Evolutionary conservation across 768 basidiomycete species (phyloP).

Genomic region (Dendrothele bispora): DNA sequence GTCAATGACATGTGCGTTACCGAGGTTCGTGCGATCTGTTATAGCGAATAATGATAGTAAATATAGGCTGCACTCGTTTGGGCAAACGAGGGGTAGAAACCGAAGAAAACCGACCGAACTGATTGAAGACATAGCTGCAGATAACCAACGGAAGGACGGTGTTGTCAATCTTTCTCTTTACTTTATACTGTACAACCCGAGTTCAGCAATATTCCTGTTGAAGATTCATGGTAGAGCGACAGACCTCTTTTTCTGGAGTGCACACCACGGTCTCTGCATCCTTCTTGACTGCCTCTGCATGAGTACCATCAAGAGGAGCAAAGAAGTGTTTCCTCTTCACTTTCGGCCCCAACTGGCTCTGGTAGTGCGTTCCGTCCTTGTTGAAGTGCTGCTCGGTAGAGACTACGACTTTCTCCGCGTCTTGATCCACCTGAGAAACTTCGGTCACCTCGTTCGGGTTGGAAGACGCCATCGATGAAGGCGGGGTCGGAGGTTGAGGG

Average conservation of each 20-base stretch:
- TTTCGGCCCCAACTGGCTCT: background rate
- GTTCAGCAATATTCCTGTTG: conserved; percentile 1
- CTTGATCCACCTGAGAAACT: too few species aligned
- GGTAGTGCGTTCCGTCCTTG: conserved; percentile 3
- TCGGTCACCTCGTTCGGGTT: too few species aligned
- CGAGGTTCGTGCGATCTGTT: too few species aligned
- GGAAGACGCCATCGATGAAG: too few species aligned
- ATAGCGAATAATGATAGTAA: too few species aligned
- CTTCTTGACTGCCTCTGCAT: conserved; percentile 49
- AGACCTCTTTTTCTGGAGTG: conserved; percentile 49
- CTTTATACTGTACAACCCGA: conserved; percentile 19
- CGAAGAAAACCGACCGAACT: too few species aligned
- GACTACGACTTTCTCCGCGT: background rate
- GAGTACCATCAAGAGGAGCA: conserved; percentile 40
- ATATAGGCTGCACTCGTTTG: too few species aligned
- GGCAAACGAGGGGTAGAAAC: too few species aligned
- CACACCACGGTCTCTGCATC: conserved; percentile 51
- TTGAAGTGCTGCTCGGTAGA: background rate
- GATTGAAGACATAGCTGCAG: too few species aligned
- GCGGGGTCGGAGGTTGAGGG: too few species aligned
- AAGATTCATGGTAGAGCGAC: background rate
- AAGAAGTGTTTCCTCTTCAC: conserved; percentile 40
- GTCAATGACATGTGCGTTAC: conserved; percentile 53
- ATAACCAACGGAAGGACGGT: conserved; percentile 50
- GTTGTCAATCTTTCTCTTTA: conserved; percentile 52